Percentiles rank a stretch among this genome's conserved stretches.
Conservation (phyloP, 208 protist species). For the Leishmania martiniquensis region DNA sequence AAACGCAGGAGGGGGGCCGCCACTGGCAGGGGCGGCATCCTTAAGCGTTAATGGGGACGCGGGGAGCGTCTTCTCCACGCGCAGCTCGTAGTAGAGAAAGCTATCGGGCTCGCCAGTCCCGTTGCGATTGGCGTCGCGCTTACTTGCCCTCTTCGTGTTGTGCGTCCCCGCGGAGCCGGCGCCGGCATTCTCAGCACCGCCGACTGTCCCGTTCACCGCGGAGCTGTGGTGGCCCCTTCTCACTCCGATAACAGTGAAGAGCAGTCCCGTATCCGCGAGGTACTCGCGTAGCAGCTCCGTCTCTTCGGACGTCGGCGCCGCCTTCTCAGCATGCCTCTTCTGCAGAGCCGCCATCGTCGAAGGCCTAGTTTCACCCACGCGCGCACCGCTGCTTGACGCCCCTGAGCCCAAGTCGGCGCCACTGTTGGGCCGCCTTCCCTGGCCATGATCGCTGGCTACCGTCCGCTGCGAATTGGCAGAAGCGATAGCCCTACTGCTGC, state of each 20-base stretch:
- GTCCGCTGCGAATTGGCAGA: neutral
- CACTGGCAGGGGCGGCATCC: neutral
- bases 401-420: no score
- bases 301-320: slow-evolving; percentile 1
- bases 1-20: neutral
- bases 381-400: neutral
- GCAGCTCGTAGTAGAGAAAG: slow-evolving; percentile 29
- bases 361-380: neutral
- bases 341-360: neutral
- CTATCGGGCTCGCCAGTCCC: neutral
- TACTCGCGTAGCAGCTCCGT: slow-evolving; percentile 27
- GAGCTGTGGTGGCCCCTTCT: neutral
- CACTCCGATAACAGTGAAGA: slow-evolving; percentile 25
- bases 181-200: neutral
- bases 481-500: neutral
- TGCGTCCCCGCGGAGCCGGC: neutral
- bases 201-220: neutral
- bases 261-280: slow-evolving; percentile 8
- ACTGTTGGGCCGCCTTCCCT: neutral
- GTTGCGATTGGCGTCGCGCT: neutral
- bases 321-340: neutral
- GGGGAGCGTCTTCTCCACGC: slow-evolving; percentile 7
- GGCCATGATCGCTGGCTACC: neutral
- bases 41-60: neutral
- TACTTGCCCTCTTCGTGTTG: slow-evolving; percentile 5